Conservation (phyloP, 1,284 basidiomycete genomes). For the Tylopilus sp. region DNA sequence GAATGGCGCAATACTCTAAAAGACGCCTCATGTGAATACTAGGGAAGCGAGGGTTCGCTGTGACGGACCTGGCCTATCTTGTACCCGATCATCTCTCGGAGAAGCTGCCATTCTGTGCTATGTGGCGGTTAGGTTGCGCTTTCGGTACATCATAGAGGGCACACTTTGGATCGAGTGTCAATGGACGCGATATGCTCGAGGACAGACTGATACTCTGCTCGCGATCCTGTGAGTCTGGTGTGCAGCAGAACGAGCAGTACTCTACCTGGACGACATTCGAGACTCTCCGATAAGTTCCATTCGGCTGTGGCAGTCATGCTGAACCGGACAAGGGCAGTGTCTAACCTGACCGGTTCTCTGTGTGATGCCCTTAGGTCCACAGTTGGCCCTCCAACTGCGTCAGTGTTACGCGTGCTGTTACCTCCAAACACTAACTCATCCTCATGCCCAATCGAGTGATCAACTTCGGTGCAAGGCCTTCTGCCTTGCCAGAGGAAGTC, state of each 20-base stretch:
- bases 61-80: slow-evolving; percentile 57
- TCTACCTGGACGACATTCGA: slow-evolving; percentile 48
- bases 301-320: slow-evolving; percentile 22
- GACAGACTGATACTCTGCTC: slow-evolving; percentile 56
- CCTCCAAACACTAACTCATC: background rate
- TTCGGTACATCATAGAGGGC: slow-evolving; percentile 13
- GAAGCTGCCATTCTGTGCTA: slow-evolving; percentile 70
- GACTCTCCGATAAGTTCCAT: slow-evolving; percentile 24
- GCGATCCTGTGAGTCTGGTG: slow-evolving; percentile 11
- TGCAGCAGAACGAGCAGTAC: background rate
- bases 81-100: slow-evolving; percentile 68
- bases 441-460: slow-evolving; percentile 46
- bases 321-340: background rate
- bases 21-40: background rate
- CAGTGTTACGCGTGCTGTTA: background rate
- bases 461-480: slow-evolving; percentile 92
- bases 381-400: too few species aligned
- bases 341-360: too few species aligned
- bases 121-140: slow-evolving; percentile 12
- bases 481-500: slow-evolving; percentile 77
- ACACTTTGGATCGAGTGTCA: slow-evolving; percentile 63
- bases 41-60: slow-evolving; percentile 1
- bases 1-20: slow-evolving; percentile 57
- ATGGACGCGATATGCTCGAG: slow-evolving; percentile 65
- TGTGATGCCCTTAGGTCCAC: too few species aligned